Conservation (phyloP, 2,329 filamentous ascomycete species). For the Geosmithia putterillii region DNA sequence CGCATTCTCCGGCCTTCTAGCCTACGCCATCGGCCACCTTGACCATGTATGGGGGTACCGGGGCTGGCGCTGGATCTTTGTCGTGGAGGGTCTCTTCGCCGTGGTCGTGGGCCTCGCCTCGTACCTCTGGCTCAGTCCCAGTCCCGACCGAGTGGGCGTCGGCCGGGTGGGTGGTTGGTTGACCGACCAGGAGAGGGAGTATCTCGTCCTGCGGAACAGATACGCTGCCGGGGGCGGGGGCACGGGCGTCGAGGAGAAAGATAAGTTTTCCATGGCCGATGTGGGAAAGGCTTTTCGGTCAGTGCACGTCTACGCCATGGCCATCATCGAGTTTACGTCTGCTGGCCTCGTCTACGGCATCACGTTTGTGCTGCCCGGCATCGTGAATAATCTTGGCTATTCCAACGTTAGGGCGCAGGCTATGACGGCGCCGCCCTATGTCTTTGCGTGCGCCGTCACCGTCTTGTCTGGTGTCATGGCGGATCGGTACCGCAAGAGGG, state of each 20-base stretch:
- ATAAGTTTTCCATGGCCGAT: conserved; percentile 46
- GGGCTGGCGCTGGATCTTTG: conserved; percentile 55
- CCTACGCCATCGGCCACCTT: conserved; percentile 45
- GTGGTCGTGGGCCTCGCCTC: conserved; percentile 52
- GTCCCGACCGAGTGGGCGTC: conserved; percentile 60
- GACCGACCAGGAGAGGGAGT: conserved; percentile 54
- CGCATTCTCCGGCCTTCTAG: conserved; percentile 61
- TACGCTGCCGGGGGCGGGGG: conserved; percentile 14
- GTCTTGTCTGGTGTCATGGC: not conserved
- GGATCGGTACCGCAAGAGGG: not conserved
- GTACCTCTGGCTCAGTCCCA: conserved; percentile 67
- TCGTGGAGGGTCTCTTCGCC: conserved; percentile 58
- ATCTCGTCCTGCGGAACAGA: conserved; percentile 58
- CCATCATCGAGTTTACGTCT: conserved; percentile 41
- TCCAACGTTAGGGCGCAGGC: conserved; percentile 46
- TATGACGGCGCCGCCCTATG: conserved; percentile 48
- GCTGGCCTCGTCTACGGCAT: conserved; percentile 48
- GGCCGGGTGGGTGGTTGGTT: conserved; percentile 58
- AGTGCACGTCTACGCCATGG: conserved; percentile 33
- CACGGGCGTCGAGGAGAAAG: not conserved
- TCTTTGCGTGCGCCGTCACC: conserved; percentile 12
- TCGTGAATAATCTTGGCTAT: conserved; percentile 48
- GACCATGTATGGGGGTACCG: conserved; percentile 1
- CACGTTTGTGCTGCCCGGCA: conserved; percentile 50
- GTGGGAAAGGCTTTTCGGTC: conserved; percentile 44